A percentile compares a stretch with the other conserved stretches of the same genome.
These are phyloP conservation scores for Vanrija sp. DNA, from an alignment of 1,284 basidiomycete genomes.

Conservation along the genomic window DNA sequence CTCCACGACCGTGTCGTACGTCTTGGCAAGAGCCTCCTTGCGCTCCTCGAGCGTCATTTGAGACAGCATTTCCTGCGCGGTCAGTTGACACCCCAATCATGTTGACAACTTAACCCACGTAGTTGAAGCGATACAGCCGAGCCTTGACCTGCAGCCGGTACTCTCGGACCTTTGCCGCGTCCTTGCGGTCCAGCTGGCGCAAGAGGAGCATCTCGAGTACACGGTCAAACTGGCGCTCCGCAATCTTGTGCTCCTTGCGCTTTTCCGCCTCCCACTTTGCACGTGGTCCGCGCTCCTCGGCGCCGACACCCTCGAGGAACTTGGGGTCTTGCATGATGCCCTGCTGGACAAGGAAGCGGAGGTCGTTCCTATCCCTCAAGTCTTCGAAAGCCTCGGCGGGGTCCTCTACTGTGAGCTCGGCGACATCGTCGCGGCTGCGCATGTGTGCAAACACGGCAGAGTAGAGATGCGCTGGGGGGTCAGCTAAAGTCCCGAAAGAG, in stretches of 20 bases:
- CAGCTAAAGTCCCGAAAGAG: background rate
- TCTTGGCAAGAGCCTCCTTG: slow-evolving; percentile 85
- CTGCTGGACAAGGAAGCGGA: slow-evolving; percentile 61
- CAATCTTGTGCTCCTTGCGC: slow-evolving; percentile 81
- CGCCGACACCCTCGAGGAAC: slow-evolving; percentile 35
- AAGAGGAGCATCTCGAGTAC: slow-evolving; percentile 88
- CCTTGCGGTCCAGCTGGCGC: slow-evolving; percentile 62
- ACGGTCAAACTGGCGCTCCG: slow-evolving; percentile 88
- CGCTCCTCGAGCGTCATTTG: slow-evolving; percentile 82
- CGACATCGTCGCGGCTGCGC: slow-evolving; percentile 62
- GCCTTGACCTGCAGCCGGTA: slow-evolving; percentile 86
- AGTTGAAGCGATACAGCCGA: slow-evolving; percentile 89
- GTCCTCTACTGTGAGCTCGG: slow-evolving; percentile 93
- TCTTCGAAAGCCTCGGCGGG: slow-evolving; percentile 74
- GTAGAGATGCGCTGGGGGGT: slow-evolving; percentile 74
- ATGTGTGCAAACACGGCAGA: slow-evolving; percentile 77
- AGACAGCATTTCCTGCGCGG: slow-evolving; percentile 69
- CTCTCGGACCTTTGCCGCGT: slow-evolving; percentile 58
- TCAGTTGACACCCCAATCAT: too few species aligned
- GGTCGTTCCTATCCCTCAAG: slow-evolving; percentile 85
- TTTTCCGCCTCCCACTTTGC: slow-evolving; percentile 70
- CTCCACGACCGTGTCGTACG: slow-evolving; percentile 79
- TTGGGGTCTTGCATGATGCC: slow-evolving; percentile 33
- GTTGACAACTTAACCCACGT: too few species aligned
- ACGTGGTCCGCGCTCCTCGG: slow-evolving; percentile 24